phyloP scores from a whole-genome alignment of 108 stramenopile species.

The Nannochloropsis salina region DNA sequence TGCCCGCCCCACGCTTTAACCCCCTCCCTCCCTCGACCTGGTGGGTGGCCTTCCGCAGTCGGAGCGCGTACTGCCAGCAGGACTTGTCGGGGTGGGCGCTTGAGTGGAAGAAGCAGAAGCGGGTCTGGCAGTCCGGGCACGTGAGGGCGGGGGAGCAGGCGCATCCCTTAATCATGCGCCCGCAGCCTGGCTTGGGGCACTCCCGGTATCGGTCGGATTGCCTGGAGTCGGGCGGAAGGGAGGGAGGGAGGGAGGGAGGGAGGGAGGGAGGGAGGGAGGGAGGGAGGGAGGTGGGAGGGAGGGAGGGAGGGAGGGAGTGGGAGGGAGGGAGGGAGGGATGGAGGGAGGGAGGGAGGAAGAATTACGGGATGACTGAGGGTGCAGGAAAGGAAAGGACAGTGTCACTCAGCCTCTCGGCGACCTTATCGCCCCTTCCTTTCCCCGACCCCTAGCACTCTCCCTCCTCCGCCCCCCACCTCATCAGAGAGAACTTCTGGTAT shows the following conservation, averaged over 20 bases:
- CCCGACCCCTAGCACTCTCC: too few relatives aligned
- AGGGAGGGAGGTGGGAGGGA: too few relatives aligned
- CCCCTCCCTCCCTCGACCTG: neutral
- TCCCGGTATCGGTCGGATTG: neutral
- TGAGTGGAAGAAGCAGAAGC: neutral
- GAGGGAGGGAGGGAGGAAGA: neutral
- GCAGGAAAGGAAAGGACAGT: neutral
- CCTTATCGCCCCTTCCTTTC: neutral
- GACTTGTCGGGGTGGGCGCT: neutral
- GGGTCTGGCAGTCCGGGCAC: slow-evolving; percentile 6
- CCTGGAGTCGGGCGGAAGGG: neutral
- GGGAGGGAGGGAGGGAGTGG: neutral
- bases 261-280: neutral
- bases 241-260: slow-evolving; percentile 19
- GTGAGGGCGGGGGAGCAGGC: neutral
- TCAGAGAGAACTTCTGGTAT: neutral
- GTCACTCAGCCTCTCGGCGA: neutral
- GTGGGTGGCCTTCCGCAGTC: neutral
- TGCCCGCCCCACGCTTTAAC: neutral
- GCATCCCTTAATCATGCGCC: neutral
- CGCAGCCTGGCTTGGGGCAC: neutral
- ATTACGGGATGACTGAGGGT: too few relatives aligned
- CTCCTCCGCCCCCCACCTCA: neutral
- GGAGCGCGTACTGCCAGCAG: slow-evolving; percentile 7
- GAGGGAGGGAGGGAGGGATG: neutral